Base-by-base conservation (phyloP, 2,329 filamentous ascomycete species). In the Fusarium nematophilum region DNA sequence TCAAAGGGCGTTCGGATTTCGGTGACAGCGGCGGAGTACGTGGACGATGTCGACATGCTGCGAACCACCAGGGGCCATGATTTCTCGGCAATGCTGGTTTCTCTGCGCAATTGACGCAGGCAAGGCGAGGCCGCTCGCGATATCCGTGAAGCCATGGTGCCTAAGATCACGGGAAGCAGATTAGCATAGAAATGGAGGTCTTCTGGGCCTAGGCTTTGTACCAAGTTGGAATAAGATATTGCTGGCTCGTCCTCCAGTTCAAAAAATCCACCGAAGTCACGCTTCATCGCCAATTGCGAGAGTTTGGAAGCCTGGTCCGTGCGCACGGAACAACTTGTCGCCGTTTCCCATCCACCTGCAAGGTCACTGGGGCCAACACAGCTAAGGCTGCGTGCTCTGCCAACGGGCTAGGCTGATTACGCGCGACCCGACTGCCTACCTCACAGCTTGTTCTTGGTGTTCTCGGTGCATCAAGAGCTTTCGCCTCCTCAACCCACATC, bases 1-100 rank as follows among this genome's bases (percentile, higher is more conserved):
- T 83, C 76, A 53, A 78, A 73, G 1, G 81, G 81, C 21, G 81
- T 69, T 27, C 65, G 72, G 15, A 56, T 47, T 37, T 70, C 53
- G 14, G 64, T 55, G 6, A 64, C 57, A 13, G 69, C 58, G 8
- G 73, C 67, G 39, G 66, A 67, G 39, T 68, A 62, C 10, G 52
- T 57, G 33, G 58, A 53, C 14, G 63, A 56, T 13, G 71, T 74
- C 21, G 73, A 70, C 52, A 74, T 67, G 47, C 36, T 62, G 29
- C 67, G 68, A 40, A 57, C 29, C 46, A 63, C 49, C 37, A 59
- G 48, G 40, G 59, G 53, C 59, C 60, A 70, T 37, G 66, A 60
- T 31, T 42, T 54, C 10, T 62, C 55, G 13, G 57, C 39, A 13
- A 53, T 18, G 17, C 46, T 26, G n/a, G 57, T 46, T 50, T 65